A percentile compares a stretch with the other conserved stretches of the same genome.
phyloP scores from a whole-genome alignment of 208 protist species.

The Leishmania braziliensis region DNA sequence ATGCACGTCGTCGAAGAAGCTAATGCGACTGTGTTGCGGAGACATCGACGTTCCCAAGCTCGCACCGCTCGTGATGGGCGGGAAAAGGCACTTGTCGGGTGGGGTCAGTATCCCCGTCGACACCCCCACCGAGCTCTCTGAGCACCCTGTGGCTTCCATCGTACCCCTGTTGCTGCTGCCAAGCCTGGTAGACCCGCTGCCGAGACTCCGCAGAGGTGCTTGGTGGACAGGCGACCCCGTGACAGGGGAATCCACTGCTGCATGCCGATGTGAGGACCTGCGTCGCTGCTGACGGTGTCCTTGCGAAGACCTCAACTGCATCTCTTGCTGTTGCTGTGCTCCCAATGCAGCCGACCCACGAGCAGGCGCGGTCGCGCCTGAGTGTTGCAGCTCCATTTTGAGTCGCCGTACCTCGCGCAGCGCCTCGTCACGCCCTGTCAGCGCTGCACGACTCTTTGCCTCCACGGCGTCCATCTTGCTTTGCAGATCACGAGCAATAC shows the following conservation, averaged over 20 bases:
- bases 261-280: constrained; percentile 4
- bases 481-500: constrained; percentile 78
- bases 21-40: background rate
- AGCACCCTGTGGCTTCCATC: background rate
- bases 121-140: background rate
- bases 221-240: background rate
- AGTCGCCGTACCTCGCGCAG: constrained; percentile 49
- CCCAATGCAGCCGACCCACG: background rate
- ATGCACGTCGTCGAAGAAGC: background rate
- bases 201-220: background rate
- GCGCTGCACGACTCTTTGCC: constrained; percentile 66
- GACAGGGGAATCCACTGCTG: background rate
- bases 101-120: background rate
- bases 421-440: constrained; percentile 71
- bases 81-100: background rate
- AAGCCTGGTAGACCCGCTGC: background rate
- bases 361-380: background rate
- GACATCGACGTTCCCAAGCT: background rate
- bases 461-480: constrained; percentile 67
- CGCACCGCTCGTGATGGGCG: background rate
- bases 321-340: background rate
- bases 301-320: background rate
- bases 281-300: background rate
- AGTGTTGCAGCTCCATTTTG: constrained; percentile 49
- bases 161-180: background rate